Evolutionary conservation across 345 rosid genomes (phyloP).

Genomic region (Eucalyptus marginata): DNA sequence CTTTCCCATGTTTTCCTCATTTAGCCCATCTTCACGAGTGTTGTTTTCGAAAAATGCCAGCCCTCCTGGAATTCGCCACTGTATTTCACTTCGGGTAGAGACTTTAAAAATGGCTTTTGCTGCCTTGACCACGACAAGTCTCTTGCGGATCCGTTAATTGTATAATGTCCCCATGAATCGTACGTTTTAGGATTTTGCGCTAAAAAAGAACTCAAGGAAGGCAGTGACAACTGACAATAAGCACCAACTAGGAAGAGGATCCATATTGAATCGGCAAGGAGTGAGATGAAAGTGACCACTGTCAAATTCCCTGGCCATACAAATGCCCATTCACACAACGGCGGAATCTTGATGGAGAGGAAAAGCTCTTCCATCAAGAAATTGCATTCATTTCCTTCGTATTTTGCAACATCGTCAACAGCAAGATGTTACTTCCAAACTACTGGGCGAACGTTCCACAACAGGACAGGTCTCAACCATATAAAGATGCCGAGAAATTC

Average conservation of each 20-base stretch:
- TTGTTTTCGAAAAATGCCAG: neutral
- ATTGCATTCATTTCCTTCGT: neutral
- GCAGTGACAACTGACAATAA: neutral
- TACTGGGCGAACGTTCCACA: neutral
- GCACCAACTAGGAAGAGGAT: neutral
- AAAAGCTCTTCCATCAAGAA: neutral
- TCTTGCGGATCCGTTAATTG: fast-evolving
- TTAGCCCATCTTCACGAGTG: neutral
- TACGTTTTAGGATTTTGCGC: neutral
- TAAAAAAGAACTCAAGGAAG: neutral
- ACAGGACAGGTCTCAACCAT: neutral
- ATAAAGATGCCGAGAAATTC: neutral
- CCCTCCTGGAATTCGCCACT: neutral
- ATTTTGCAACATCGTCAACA: neutral
- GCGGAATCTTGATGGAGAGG: neutral
- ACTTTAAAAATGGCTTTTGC: neutral
- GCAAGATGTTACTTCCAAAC: fast-evolving
- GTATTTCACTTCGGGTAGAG: fast-evolving
- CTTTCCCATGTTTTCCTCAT: neutral
- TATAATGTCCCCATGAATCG: neutral
- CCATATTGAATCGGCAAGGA: neutral
- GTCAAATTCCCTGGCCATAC: neutral
- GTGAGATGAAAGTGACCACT: neutral
- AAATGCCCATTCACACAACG: fast-evolving
- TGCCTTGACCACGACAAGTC: neutral